Evolutionary conservation across 352 stramenopile genomes (phyloP).

Genomic region (Phytopythium cucurbitacearum): DNA sequence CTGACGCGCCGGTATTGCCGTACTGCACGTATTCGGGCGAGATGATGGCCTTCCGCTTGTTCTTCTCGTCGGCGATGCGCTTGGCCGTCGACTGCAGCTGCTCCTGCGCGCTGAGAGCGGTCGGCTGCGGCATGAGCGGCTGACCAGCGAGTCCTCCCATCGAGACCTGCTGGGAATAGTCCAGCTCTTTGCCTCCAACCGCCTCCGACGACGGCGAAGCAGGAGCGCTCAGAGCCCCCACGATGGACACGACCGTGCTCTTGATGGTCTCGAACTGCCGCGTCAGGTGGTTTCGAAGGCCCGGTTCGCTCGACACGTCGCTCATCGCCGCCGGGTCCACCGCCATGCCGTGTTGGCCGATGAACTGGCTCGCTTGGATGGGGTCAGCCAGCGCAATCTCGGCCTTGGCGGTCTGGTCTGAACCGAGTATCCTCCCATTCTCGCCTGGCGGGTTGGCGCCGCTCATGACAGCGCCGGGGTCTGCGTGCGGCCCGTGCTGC

Average conservation of each 20-base stretch:
- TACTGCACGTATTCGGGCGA: slow-evolving; percentile 84
- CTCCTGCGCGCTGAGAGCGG: slow-evolving; percentile 30
- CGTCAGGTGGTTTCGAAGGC: slow-evolving; percentile 30
- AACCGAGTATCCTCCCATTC: background rate
- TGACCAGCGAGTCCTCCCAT: background rate
- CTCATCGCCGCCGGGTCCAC: background rate
- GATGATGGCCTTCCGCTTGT: slow-evolving; percentile 79
- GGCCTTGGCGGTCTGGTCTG: background rate
- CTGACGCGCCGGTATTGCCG: slow-evolving; percentile 16
- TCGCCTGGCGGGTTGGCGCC: background rate
- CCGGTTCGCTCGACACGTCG: slow-evolving; percentile 10
- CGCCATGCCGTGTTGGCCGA: background rate
- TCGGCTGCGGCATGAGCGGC: too few species aligned
- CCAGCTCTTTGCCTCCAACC: background rate
- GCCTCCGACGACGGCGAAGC: slow-evolving; percentile 2
- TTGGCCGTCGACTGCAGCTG: slow-evolving; percentile 38
- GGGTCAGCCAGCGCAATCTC: background rate
- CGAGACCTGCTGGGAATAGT: slow-evolving; percentile 1
- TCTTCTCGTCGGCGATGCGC: slow-evolving; percentile 61
- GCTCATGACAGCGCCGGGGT: slow-evolving; percentile 14
- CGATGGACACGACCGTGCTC: slow-evolving; percentile 42
- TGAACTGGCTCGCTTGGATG: background rate
- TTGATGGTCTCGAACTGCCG: slow-evolving; percentile 42
- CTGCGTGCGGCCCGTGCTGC: slow-evolving; percentile 65
- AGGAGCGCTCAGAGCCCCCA: slow-evolving; percentile 27